Percentiles rank a stretch among this genome's conserved stretches.
phyloP scores from a whole-genome alignment of 164 flowering plant species.

The Dillenia turbinata region DNA sequence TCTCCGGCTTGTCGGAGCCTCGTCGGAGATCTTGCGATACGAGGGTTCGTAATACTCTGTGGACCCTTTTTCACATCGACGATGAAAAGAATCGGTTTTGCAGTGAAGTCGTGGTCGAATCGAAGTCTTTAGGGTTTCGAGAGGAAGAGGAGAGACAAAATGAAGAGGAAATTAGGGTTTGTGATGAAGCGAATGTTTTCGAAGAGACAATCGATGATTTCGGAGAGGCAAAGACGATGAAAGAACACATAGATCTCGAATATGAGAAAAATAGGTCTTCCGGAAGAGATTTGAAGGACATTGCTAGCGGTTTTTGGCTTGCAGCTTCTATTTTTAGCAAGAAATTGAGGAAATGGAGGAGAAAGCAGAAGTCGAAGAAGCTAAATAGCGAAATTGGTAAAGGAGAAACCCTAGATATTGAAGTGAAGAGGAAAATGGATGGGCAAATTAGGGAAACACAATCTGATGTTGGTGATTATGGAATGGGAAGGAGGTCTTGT shows the following conservation, averaged over 20 bases:
- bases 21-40: slow-evolving; percentile 87
- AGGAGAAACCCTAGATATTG: slow-evolving; percentile 25
- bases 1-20: slow-evolving; percentile 61
- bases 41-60: slow-evolving; percentile 54
- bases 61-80: slow-evolving; percentile 52
- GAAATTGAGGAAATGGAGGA: slow-evolving; percentile 82
- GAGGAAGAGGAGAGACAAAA: slow-evolving; percentile 15
- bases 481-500: slow-evolving; percentile 72
- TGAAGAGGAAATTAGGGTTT: slow-evolving; percentile 24
- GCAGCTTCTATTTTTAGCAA: slow-evolving; percentile 86
- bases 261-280: slow-evolving; percentile 40
- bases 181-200: slow-evolving; percentile 17
- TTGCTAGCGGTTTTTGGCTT: slow-evolving; percentile 63
- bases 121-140: slow-evolving; percentile 30
- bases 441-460: slow-evolving; percentile 54
- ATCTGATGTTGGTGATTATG: slow-evolving; percentile 86
- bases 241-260: slow-evolving; percentile 87
- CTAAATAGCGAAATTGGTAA: slow-evolving; percentile 17
- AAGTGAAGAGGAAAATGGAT: slow-evolving; percentile 41
- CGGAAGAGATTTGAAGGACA: slow-evolving; percentile 56
- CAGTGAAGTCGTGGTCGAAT: slow-evolving; percentile 29
- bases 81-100: slow-evolving; percentile 30
- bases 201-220: slow-evolving; percentile 22
- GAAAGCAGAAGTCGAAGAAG: slow-evolving; percentile 63
- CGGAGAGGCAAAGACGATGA: slow-evolving; percentile 60